Evolutionary conservation across 225 moss, liverwort and hornwort species (phyloP).

Genomic region (Ulota crispa): DNA sequence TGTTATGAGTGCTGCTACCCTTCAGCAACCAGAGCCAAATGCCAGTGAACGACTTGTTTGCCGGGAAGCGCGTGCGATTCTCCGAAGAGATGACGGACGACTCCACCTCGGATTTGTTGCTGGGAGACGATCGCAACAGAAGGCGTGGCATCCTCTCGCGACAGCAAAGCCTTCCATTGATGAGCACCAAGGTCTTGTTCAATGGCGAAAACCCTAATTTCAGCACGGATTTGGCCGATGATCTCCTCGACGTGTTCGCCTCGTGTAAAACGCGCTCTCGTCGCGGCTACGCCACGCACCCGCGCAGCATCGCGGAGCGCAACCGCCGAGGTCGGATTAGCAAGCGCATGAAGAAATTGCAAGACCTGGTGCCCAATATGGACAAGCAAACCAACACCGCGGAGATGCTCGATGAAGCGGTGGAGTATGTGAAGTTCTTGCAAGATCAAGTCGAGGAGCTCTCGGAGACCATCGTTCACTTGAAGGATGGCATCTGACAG

Average conservation of each 20-base stretch:
- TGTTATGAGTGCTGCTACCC: too few species aligned
- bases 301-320: conserved; percentile 57
- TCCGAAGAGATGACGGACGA: conserved; percentile 31
- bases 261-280: conserved; percentile 52
- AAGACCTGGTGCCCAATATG: conserved; percentile 55
- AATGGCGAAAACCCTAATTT: conserved; percentile 14
- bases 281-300: conserved; percentile 53
- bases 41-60: neutral
- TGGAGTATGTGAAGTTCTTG: conserved; percentile 53
- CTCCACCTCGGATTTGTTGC: conserved; percentile 15
- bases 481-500: conserved; percentile 23
- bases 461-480: conserved; percentile 22
- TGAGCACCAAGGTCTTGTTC: conserved; percentile 15
- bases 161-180: conserved; percentile 37
- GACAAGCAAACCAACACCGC: conserved; percentile 57
- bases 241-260: conserved; percentile 33
- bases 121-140: neutral
- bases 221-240: conserved; percentile 25
- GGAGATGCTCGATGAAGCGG: conserved; percentile 60
- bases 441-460: conserved; percentile 47
- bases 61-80: conserved; percentile 41
- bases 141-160: conserved; percentile 22
- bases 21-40: too few species aligned
- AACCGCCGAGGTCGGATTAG: conserved; percentile 47
- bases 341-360: conserved; percentile 58